A percentile compares a stretch with the other conserved stretches of the same genome.
These are phyloP conservation scores for Cephalotrichum gorgonifer DNA, from an alignment of 2,329 filamentous ascomycete genomes.

Conservation along the genomic window DNA sequence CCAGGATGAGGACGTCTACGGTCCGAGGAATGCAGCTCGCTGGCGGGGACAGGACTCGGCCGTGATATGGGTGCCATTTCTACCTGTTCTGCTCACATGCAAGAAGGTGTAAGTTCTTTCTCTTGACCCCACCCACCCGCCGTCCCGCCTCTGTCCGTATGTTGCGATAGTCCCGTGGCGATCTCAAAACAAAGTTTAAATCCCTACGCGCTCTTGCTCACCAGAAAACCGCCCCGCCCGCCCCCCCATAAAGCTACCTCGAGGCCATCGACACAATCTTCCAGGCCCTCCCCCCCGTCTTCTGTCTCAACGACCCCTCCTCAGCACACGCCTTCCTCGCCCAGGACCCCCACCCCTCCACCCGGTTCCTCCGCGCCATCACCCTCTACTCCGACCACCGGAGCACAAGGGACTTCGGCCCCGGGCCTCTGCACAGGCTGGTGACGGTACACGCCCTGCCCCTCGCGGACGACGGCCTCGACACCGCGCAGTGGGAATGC, in stretches of 20 bases:
- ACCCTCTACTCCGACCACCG: not conserved
- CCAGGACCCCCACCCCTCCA: not conserved
- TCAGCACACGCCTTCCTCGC: not conserved
- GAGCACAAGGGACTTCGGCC: not conserved
- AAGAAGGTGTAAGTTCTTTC: not conserved
- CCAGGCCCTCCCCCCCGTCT: not conserved
- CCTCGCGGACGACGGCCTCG: not conserved
- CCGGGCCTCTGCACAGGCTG: not conserved
- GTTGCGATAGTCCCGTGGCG: too few relatives aligned
- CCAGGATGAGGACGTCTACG: not conserved
- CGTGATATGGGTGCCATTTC: not conserved
- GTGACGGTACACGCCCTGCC: not conserved
- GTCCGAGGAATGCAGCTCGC: not conserved
- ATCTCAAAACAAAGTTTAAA: too few relatives aligned
- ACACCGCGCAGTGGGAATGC: not conserved
- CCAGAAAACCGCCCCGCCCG: too few relatives aligned
- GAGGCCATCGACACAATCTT: constrained; percentile 2
- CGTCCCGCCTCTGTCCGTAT: not conserved
- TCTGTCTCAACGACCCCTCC: not conserved
- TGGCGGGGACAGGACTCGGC: not conserved
- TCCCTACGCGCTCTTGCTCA: too few relatives aligned
- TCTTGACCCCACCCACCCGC: too few relatives aligned
- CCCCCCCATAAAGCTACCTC: not conserved
- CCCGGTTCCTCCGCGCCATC: not conserved
- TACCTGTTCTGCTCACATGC: constrained; percentile 2